Conservation (phyloP, 2,329 filamentous ascomycete species). For the Cercospora sp. region DNA sequence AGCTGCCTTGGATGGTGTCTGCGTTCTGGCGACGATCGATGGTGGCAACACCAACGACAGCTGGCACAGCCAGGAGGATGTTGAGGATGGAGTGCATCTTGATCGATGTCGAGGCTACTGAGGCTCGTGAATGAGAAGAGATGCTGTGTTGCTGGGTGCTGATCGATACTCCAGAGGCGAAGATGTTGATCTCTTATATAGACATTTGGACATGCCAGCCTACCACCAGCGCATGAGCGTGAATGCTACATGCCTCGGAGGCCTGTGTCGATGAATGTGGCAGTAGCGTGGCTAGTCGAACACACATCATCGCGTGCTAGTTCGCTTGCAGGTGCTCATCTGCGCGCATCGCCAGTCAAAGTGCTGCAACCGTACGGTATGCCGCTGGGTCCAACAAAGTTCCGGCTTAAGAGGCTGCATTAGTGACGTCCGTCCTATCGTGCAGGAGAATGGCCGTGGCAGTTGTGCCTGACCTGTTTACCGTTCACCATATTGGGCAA, state of each 20-base stretch:
- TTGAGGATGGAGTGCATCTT: slow-evolving; percentile 26
- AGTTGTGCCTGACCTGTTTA: slow-evolving; percentile 6
- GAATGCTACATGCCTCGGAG: not conserved
- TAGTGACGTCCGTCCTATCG: slow-evolving; percentile 10
- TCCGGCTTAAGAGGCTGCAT: slow-evolving; percentile 12
- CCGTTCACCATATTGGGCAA: slow-evolving; percentile 6
- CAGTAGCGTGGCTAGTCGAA: slow-evolving; percentile 9
- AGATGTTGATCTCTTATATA: slow-evolving; percentile 14
- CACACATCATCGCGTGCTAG: slow-evolving; percentile 13
- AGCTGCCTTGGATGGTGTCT: slow-evolving; percentile 25
- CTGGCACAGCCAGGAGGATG: slow-evolving; percentile 28
- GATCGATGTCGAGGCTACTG: slow-evolving; percentile 10
- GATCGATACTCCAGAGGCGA: slow-evolving; percentile 2
- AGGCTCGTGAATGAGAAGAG: slow-evolving; percentile 1
- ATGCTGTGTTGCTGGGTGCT: slow-evolving; percentile 8
- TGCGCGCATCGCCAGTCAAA: slow-evolving; percentile 8
- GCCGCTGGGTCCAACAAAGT: slow-evolving; percentile 9
- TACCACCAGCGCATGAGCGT: not conserved
- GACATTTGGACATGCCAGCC: not conserved
- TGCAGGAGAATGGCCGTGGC: slow-evolving; percentile 7
- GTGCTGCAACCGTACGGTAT: slow-evolving; percentile 7
- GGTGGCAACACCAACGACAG: slow-evolving; percentile 22
- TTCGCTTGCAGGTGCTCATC: slow-evolving; percentile 11
- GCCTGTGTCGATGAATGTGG: not conserved
- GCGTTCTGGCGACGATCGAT: slow-evolving; percentile 26